Percentiles rank a stretch among this genome's conserved stretches.
Evolutionary conservation across 192 early-diverging fungal genomes (phyloP).

Genomic region (Coemansia furcata): DNA sequence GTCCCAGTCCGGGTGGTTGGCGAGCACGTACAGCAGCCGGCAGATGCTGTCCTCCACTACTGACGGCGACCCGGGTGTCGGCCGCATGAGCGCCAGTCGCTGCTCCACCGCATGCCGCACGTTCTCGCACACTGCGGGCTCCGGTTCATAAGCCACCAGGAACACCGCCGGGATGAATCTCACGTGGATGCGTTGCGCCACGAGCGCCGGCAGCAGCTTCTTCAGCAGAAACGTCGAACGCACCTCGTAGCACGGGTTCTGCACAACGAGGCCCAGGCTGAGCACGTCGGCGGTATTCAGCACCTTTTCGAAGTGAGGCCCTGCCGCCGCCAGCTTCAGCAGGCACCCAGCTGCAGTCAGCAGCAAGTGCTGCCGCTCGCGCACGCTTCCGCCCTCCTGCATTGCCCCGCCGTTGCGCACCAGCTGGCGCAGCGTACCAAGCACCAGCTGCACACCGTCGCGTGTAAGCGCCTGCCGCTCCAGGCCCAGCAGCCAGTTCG

Average conservation of each 20-base stretch:
- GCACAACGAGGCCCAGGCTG: constrained; percentile 59
- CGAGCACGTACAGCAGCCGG: constrained; percentile 71
- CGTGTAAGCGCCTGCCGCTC: constrained; percentile 41
- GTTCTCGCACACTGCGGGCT: constrained; percentile 62
- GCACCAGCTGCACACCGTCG: constrained; percentile 65
- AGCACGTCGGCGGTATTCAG: constrained; percentile 58
- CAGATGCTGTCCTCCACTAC: constrained; percentile 60
- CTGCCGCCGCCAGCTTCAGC: constrained; percentile 58
- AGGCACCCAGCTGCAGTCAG: constrained; percentile 64
- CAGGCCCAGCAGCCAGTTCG: constrained; percentile 61
- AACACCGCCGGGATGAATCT: constrained; percentile 72
- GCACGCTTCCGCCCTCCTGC: constrained; percentile 47
- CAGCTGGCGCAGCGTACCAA: constrained; percentile 63
- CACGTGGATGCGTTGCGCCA: constrained; percentile 57
- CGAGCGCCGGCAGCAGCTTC: constrained; percentile 71
- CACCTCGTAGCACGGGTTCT: constrained; percentile 81
- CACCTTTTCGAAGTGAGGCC: constrained; percentile 51
- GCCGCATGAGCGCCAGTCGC: constrained; percentile 55
- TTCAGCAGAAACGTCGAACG: constrained; percentile 65
- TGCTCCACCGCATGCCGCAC: constrained; percentile 59
- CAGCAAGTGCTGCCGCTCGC: constrained; percentile 63
- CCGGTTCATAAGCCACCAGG: constrained; percentile 86
- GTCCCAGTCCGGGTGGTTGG: constrained; percentile 85
- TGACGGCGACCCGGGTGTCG: constrained; percentile 45
- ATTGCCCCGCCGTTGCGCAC: constrained; percentile 68